Evolutionary conservation across 2,329 filamentous ascomycete species (phyloP).

Genomic region (Hortaea werneckii): DNA sequence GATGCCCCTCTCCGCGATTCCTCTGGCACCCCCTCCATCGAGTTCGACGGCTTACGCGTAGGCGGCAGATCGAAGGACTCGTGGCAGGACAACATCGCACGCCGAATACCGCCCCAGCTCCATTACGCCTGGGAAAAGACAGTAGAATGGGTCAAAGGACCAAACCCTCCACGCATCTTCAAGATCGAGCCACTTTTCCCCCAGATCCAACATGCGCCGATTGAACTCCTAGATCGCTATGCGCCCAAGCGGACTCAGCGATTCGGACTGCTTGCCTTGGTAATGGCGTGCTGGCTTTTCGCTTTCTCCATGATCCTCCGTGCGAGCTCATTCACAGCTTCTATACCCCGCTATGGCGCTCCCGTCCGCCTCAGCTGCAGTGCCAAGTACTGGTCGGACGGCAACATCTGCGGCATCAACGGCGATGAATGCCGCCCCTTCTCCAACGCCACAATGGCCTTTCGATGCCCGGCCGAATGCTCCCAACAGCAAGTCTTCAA

Average conservation of each 20-base stretch:
- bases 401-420: conserved; percentile 64
- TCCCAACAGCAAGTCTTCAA: conserved; percentile 55
- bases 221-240: conserved; percentile 52
- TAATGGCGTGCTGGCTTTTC: conserved; percentile 58
- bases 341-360: conserved; percentile 57
- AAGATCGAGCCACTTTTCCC: conserved; percentile 50
- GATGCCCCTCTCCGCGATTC: conserved; percentile 17
- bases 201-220: conserved; percentile 54
- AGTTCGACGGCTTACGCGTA: conserved; percentile 17
- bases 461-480: conserved; percentile 66
- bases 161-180: conserved; percentile 39
- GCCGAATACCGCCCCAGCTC: conserved; percentile 17
- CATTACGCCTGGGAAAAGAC: conserved; percentile 25
- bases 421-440: conserved; percentile 69
- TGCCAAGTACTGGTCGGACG: conserved; percentile 57
- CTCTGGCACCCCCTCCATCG: conserved; percentile 9
- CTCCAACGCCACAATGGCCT: conserved; percentile 57
- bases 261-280: conserved; percentile 47
- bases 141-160: conserved; percentile 39
- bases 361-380: conserved; percentile 58
- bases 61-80: conserved; percentile 6
- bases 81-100: conserved; percentile 16
- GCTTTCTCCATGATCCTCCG: conserved; percentile 60
- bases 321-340: conserved; percentile 47
- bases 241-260: conserved; percentile 52